Evolutionary conservation across 1,284 basidiomycete genomes (phyloP), one percentile per base, ranked within the genome.

Genomic region (Rhodotorula sp.): DNA sequence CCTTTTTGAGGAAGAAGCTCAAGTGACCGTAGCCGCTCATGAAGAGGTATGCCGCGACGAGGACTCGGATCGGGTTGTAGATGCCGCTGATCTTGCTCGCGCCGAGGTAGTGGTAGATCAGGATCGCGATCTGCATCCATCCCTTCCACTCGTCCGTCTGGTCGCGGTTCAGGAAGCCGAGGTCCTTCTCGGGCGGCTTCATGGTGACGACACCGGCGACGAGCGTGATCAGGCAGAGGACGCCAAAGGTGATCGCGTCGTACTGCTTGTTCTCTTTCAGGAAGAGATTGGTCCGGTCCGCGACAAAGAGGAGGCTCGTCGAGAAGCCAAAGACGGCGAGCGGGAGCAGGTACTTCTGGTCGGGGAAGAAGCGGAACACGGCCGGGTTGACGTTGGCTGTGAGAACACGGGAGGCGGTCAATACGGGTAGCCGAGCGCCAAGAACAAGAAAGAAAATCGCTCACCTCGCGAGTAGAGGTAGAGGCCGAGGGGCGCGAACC

Each of bases 51-150:
- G 90, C 85, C 26, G 93, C 91, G 30, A 95, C 93, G 53, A 94
- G 83, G 17, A 91, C 89, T 54, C 92, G 87, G 63, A 94, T 88
- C 26, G 90, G 89, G 79, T 94, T 94, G 82, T 94, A 95, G 70
- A 95, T 92, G 29, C 91, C 91, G 18, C 90, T 89, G 68, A 93
- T 85, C 80, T 91, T 91, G 49, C 91, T 93, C 26, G 89, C 93
- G 37, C 90, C 90, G 63, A 89, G 82, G 80, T 93, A 93, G 81
- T 95, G 92, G 79, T 95, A 95, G 75, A 94, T 88, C 37, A 95
- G 84, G 75, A 95, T 92, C 4, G 86, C 87, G 75, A 94, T 85
- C 83, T 95, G 92, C 92, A 95, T 95, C 92, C 92, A 95, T 1
- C 92, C 92, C 80, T 95, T 95, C 78, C 78, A 78, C 66, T 95